phyloP scores from a whole-genome alignment of 805 yeast species.

The Metschnikowia similis region DNA sequence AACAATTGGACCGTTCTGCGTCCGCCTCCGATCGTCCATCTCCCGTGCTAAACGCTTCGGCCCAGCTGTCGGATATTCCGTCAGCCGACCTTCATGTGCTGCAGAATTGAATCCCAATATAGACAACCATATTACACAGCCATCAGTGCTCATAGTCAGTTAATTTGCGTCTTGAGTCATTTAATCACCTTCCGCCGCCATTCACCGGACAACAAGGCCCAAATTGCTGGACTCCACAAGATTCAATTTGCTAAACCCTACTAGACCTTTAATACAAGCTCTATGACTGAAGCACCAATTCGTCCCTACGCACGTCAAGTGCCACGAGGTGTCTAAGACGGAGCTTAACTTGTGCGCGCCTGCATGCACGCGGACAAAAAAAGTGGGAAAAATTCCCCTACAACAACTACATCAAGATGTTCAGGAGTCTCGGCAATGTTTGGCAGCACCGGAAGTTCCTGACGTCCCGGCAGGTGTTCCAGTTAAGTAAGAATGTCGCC shows the following conservation, averaged over 20 bases:
- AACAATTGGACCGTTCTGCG: constrained; percentile 9
- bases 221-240: too few species aligned
- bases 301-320: too few species aligned
- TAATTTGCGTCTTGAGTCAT: too few species aligned
- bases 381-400: constrained; percentile 4
- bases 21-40: background rate
- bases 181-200: too few species aligned
- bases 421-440: constrained; percentile 8
- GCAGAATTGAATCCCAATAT: background rate
- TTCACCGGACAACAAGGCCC: too few species aligned
- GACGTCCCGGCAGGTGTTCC: background rate
- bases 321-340: too few species aligned
- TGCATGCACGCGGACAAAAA: constrained; percentile 1
- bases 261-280: too few species aligned
- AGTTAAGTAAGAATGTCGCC: constrained; percentile 1
- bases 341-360: background rate
- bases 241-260: too few species aligned
- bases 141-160: too few species aligned
- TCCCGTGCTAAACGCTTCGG: background rate
- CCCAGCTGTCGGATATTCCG: background rate
- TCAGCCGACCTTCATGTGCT: background rate
- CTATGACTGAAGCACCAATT: too few species aligned
- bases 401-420: constrained; percentile 5
- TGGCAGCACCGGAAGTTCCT: constrained; percentile 3
- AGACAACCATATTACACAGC: background rate